Evolutionary conservation across 805 yeast species (phyloP), one percentile per base, ranked within the genome.

Genomic region (Nakazawaea laoshanensis): DNA sequence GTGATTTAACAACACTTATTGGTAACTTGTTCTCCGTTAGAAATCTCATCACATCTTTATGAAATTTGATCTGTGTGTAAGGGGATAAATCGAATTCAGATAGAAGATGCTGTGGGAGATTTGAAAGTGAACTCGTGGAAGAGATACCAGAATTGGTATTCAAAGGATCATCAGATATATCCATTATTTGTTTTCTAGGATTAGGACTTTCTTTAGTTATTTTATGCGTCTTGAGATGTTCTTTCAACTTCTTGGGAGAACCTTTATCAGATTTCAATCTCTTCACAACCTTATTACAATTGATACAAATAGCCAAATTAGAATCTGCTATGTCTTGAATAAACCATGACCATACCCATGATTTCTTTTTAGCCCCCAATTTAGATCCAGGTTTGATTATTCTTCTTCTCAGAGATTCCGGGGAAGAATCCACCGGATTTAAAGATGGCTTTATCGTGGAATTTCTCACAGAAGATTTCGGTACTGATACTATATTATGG

Each of bases 321-420:
- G 66, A 59, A 42, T 73, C 68, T 13, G 41, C 41, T 12, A 48
- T 46, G 45, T 70, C 76, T 43, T 73, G 78, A 10, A 58, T 58
- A 44, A 72, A 73, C 78, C 79, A 73, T 14, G 63, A 51, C 79
- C 79, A 73, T 10, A 72, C 77, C 78, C 78, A 73, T 20, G 74
- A 69, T 42, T 63, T 66, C 59, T 72, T 72, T 44, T 70, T 71
- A 12, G 79, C 79, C 12, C 79, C 79, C 39, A 69, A 70, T 42
- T 63, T 66, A 42, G 66, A 74, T 6, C 76, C 76, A 1, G 75
- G 75, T 33, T 68, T 56, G 44, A 67, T 68, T 14, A 48, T 42
- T 26, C 59, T 43, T 36, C 24, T 7, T n/a, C n/a, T n/a, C n/a
- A n/a, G n/a, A n/a, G n/a, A n/a, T n/a, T n/a, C n/a, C n/a, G n/a